Base-by-base conservation (phyloP, 2,329 filamentous ascomycete species). In the Ophiostoma sp. region DNA sequence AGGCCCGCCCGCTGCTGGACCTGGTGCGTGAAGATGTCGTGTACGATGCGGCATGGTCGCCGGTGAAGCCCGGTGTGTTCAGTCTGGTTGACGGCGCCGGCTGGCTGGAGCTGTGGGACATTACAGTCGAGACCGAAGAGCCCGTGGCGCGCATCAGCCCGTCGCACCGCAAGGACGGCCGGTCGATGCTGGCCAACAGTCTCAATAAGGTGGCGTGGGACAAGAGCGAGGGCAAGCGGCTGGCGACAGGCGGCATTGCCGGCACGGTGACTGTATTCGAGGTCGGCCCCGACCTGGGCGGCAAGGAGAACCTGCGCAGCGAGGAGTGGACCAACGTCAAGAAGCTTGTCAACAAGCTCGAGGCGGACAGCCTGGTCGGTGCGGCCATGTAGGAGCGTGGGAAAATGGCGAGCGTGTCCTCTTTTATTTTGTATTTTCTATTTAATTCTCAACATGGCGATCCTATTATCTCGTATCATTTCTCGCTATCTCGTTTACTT, bases 181-280 rank as follows among this genome's bases (percentile, higher is more conserved):
- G 87, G 79, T 86, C 88, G 36, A 87, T 92, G 78, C 84, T 94
- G 75, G 91, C 90, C 71, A 90, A 92, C 81, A 96, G 93, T 78
- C 81, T 99, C 76, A 99, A 99, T 80, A 96, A 95, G 81, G 83
- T 97, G 62, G 90, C 93, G 0, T 99, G 95, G 95, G 95, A 99
- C 80, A 88, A 89, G 76, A 90, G 88, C 64, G 94, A 97, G 77
- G 96, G 95, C 67, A 91, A 90, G 79, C 86, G 92, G 68, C 82
- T 98, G 68, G 95, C 94, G 1, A 93, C 93, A 0, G 96, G 95
- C 64, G 95, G 95, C 4, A 90, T 99, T 72, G 94, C 97, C 76
- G 94, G 94, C 13, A 88, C 93, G 1, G 84, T 97, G 31, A 97
- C 91, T 0, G 88, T 99, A 8, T 99, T 98, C 77, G 95, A 99